These are phyloP conservation scores for Leucosporidium creatinivorum DNA, from an alignment of 768 basidiomycete genomes.

Conservation along the genomic window DNA sequence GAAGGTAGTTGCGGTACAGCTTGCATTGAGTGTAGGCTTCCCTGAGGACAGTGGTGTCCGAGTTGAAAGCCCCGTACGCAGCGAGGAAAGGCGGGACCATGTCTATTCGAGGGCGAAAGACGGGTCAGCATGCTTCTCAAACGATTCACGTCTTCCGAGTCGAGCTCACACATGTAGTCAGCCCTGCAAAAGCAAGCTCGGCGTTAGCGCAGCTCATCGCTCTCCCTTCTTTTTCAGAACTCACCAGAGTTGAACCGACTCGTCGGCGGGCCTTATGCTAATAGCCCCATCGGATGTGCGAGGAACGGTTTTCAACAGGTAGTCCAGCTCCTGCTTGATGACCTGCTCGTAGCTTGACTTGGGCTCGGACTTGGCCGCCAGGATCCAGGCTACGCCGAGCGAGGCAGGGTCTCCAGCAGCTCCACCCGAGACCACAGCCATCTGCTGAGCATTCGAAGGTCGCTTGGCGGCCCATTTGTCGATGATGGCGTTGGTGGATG, in stretches of 20 bases:
- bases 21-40: conserved; percentile 65
- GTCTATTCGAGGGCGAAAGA: neutral
- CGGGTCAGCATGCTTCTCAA: neutral
- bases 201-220: neutral
- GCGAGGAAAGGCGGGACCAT: conserved; percentile 27
- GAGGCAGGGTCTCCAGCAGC: conserved; percentile 62
- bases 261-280: conserved; percentile 53
- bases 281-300: conserved; percentile 68
- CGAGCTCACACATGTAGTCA: conserved; percentile 43
- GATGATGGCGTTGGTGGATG: conserved; percentile 38
- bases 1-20: conserved; percentile 62
- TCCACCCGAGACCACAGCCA: conserved; percentile 53
- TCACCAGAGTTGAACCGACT: conserved; percentile 50
- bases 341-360: neutral
- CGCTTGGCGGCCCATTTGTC: conserved; percentile 50
- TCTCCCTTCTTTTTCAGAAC: conserved; percentile 55
- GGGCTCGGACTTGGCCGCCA: conserved; percentile 5
- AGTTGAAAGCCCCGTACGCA: conserved; percentile 60
- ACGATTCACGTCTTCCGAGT: conserved; percentile 46
- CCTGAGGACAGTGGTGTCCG: conserved; percentile 54
- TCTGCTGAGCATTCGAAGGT: conserved; percentile 42
- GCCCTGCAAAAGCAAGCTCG: conserved; percentile 12
- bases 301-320: conserved; percentile 50
- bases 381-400: conserved; percentile 28
- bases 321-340: conserved; percentile 56